Evolutionary conservation across 768 basidiomycete species (phyloP), one percentile per base, ranked within the genome.

Genomic region (Tephrocybe sp.): DNA sequence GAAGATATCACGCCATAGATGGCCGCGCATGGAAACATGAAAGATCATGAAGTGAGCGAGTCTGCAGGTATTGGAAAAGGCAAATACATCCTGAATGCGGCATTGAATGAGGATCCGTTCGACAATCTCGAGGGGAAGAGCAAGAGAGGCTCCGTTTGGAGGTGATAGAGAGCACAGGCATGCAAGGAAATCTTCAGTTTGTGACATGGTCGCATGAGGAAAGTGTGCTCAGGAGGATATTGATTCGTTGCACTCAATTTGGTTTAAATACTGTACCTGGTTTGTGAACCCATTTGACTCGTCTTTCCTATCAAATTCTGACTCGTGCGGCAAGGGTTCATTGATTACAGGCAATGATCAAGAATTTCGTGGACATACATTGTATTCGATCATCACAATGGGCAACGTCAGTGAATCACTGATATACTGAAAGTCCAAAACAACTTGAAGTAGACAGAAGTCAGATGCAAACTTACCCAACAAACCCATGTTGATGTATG

Each of bases 1-100:
- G 65, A 85, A 88, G 45, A 89, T 70, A 46, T 78, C 70, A 47
- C 83, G 81, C 87, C 87, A 91, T 34, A 91, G 74, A 61, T 11
- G 11, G 18, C 81, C 79, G 41, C 78, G 76, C 66, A 86, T 83
- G 24, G 68, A 53, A 25, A 71, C 53, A 18, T 69, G 62, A 59
- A 83, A 79, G 38, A 87, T 74, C 40, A 87, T 66, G 34, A 62
- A 58, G 57, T 69, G 69, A 14, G 82, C 77, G 7, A 67, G 58
- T 18, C 70, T 71, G 60, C 81, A 86, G 40, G 83, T 80, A 61
- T 72, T 70, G 12, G 84, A 70, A 62, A 88, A 84, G 23, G 73
- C 62, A n/a, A 81, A 72, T 39, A 88, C 75, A 50, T 86, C 84
- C 56, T 67, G 67, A 36, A 83, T 80, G 56, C 77, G 73, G 58